Evolutionary conservation across 1,284 basidiomycete genomes (phyloP), one percentile per base, ranked within the genome.

Genomic region (Caloboletus inedulis): DNA sequence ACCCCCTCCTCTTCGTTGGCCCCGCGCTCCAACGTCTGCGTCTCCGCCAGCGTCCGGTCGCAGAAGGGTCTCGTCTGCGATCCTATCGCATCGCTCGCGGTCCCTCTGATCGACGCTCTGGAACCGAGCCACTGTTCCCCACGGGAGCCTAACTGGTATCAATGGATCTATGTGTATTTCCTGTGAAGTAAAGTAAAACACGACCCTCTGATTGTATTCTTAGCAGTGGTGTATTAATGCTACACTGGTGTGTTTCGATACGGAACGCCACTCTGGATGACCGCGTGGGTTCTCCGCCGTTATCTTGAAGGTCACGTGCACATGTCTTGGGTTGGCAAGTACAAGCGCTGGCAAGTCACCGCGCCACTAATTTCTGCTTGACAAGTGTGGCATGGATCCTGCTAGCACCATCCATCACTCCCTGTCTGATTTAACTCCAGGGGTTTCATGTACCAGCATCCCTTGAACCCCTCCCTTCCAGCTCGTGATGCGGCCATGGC

Each of bases 41-140:
- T 43, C 67, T 72, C 13, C 70, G 75, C 3, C 61, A 71, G 40
- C 67, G 72, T 31, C 73, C 67, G 45, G 56, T 80, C 21, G 68
- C 74, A 21, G 74, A 74, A 56, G 76, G 77, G 33, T 72, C 76
- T 3, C 72, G 78, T 37, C 56, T 84, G 18, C 77, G 80, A 56
- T 82, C 83, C 0, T 85, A 85, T 64, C 76, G 75, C 37, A 65
- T 77, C 31, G 60, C 63, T 23, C 55, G 53, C 8, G 43, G 49
- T 21, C 44, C 55, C n/a, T 34, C 44, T 9, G 53, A 62, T 42
- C 52, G 47, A 29, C 53, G 53, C 13, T 35, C 51, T 6, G 34
- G 44, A 13, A 23, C 44, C 16, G 42, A 19, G 27, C 42, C 53
- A 29, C n/a, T n/a, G n/a, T 27, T 12, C 19, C 9, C 33, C 12